phyloP scores from a whole-genome alignment of 768 basidiomycete genomes.

The Amanita pallidorosea region DNA sequence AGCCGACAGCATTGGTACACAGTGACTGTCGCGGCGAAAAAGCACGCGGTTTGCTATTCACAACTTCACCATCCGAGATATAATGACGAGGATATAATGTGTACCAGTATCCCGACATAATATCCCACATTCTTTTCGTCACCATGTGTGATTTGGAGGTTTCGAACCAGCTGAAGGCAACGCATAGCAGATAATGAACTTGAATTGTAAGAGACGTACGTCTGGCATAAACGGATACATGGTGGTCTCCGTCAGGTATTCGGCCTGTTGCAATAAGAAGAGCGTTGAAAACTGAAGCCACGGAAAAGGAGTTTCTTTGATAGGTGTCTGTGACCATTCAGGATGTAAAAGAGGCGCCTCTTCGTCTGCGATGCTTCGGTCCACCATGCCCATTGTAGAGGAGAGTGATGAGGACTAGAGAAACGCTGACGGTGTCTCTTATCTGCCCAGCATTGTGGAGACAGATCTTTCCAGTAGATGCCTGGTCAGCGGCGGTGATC shows the following conservation, averaged over 20 bases:
- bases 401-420: too few relatives aligned
- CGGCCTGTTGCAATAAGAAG: constrained; percentile 38
- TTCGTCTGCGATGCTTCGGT: too few relatives aligned
- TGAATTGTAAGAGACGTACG: constrained; percentile 22
- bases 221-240: constrained; percentile 74
- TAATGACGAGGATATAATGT: neutral
- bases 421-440: too few relatives aligned
- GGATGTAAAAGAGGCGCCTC: too few relatives aligned
- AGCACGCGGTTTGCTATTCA: constrained; percentile 64
- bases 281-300: constrained; percentile 62
- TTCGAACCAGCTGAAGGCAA: constrained; percentile 25
- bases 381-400: too few relatives aligned
- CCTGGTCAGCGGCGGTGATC: too few relatives aligned
- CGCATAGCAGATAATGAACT: neutral
- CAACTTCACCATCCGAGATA: neutral
- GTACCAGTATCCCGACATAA: constrained; percentile 66
- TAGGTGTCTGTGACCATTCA: too few relatives aligned
- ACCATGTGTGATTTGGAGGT: constrained; percentile 37
- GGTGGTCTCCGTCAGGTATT: constrained; percentile 50
- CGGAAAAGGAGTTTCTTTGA: constrained; percentile 26
- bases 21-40: constrained; percentile 61
- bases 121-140: constrained; percentile 64
- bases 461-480: too few relatives aligned
- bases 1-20: constrained; percentile 65
- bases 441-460: too few relatives aligned